Percentiles rank a stretch among this genome's conserved stretches.
Evolutionary conservation across 2,329 filamentous ascomycete species (phyloP).

Genomic region (Penicillium nordicum): DNA sequence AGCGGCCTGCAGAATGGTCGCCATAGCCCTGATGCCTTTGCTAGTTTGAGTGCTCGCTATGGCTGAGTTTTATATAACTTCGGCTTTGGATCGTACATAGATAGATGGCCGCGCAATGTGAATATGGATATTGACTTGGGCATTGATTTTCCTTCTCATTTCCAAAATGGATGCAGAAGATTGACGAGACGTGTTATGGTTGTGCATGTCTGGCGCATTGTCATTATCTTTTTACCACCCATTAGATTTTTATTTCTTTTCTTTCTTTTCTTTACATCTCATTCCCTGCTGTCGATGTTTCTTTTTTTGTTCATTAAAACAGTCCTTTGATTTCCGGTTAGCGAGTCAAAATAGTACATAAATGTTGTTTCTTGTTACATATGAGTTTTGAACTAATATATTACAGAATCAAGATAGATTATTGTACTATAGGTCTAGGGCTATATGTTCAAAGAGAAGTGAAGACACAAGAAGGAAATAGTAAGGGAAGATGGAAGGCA

Average conservation of each 20-base stretch:
- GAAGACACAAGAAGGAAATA: not conserved
- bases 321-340: not conserved
- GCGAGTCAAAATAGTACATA: slow-evolving; percentile 9
- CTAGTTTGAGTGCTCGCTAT: slow-evolving; percentile 48
- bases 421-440: not conserved
- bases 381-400: not conserved
- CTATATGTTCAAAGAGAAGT: not conserved
- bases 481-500: not conserved
- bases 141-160: not conserved
- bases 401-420: not conserved
- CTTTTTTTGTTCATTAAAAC: not conserved
- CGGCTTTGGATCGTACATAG: not conserved
- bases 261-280: not conserved
- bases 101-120: not conserved
- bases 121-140: slow-evolving; percentile 1
- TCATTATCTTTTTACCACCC: slow-evolving; percentile 11
- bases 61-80: slow-evolving; percentile 22
- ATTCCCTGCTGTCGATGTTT: not conserved
- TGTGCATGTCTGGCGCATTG: slow-evolving; percentile 16
- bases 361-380: not conserved
- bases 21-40: slow-evolving; percentile 52
- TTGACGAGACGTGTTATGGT: slow-evolving; percentile 13
- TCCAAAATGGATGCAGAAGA: slow-evolving; percentile 16
- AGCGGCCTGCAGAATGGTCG: slow-evolving; percentile 46
- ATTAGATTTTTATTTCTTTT: not conserved